Conservation (phyloP, 441 rosid species). For the Gossypium davidsonii region DNA sequence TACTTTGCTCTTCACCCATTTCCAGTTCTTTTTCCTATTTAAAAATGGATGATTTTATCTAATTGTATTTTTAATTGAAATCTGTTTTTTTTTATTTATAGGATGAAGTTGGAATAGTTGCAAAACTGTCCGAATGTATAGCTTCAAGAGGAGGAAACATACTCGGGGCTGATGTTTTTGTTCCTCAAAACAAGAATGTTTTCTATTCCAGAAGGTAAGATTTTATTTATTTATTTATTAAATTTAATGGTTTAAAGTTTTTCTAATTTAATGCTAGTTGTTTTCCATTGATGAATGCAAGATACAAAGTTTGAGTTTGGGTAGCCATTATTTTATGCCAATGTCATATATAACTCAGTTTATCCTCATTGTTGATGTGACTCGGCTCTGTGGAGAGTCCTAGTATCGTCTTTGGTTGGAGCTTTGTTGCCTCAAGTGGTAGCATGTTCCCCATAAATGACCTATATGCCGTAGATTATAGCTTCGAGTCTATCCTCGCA, state of each 20-base stretch:
- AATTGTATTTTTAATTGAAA: background rate
- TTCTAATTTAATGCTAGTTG: background rate
- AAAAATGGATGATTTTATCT: background rate
- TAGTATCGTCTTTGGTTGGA: too few species aligned
- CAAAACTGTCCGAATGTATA: constrained; percentile 83
- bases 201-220: constrained; percentile 85
- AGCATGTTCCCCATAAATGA: too few species aligned
- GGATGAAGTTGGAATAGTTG: constrained; percentile 89
- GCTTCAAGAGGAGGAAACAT: constrained; percentile 91
- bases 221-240: background rate
- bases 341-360: background rate
- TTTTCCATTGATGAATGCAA: background rate
- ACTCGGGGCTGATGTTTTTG: constrained; percentile 80
- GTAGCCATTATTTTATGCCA: background rate
- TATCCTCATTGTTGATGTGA: background rate
- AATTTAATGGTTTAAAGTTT: background rate
- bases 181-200: constrained; percentile 63
- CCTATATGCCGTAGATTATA: too few species aligned
- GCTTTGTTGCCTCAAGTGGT: too few species aligned
- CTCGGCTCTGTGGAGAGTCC: too few species aligned
- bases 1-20: background rate
- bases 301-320: background rate
- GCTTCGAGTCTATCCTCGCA: too few species aligned
- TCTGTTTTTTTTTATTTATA: constrained; percentile 15
- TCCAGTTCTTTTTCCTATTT: background rate